Evolutionary conservation across 2,329 filamentous ascomycete genomes (phyloP).

Genomic region (Stachybotrys chlorohalonatus): DNA sequence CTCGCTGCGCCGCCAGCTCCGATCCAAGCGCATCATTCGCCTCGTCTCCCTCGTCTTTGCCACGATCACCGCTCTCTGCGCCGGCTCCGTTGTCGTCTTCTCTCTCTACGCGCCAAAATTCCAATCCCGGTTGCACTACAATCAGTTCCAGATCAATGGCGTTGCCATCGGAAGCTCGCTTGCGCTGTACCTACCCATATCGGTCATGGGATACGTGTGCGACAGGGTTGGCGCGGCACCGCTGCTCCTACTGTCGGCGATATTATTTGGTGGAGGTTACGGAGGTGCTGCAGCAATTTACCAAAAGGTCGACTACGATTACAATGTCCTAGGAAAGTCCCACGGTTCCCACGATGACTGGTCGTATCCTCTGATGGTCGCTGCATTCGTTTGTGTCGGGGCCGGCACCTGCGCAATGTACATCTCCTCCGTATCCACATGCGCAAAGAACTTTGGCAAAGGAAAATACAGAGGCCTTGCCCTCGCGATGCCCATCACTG

Average conservation of each 20-base stretch:
- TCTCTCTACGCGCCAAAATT: conserved; percentile 90
- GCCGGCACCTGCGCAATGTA: conserved; percentile 84
- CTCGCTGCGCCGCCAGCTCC: conserved; percentile 12
- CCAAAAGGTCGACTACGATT: conserved; percentile 38
- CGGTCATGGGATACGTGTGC: conserved; percentile 81
- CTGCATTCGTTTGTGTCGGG: conserved; percentile 77
- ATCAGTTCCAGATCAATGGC: conserved; percentile 85
- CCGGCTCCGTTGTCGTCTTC: conserved; percentile 86
- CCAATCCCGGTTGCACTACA: conserved; percentile 77
- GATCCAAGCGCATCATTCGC: conserved; percentile 25
- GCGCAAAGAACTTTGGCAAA: conserved; percentile 94
- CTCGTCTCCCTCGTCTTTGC: conserved; percentile 43
- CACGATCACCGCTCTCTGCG: conserved; percentile 58
- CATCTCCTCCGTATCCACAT: conserved; percentile 82
- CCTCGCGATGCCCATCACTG: conserved; percentile 81
- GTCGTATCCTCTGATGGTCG: conserved; percentile 75
- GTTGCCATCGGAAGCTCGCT: conserved; percentile 82
- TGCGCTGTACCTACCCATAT: conserved; percentile 86
- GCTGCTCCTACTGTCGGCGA: conserved; percentile 61
- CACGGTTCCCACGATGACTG: conserved; percentile 40
- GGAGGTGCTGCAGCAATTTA: conserved; percentile 75
- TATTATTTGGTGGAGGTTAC: conserved; percentile 75
- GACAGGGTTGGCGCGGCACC: conserved; percentile 77
- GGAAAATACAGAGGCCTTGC: conserved; percentile 83
- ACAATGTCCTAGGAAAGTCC: conserved; percentile 19